Evolutionary conservation across 176 grass and related monocot genomes (phyloP), one percentile per base, ranked within the genome.

Genomic region (Musa beccarii): DNA sequence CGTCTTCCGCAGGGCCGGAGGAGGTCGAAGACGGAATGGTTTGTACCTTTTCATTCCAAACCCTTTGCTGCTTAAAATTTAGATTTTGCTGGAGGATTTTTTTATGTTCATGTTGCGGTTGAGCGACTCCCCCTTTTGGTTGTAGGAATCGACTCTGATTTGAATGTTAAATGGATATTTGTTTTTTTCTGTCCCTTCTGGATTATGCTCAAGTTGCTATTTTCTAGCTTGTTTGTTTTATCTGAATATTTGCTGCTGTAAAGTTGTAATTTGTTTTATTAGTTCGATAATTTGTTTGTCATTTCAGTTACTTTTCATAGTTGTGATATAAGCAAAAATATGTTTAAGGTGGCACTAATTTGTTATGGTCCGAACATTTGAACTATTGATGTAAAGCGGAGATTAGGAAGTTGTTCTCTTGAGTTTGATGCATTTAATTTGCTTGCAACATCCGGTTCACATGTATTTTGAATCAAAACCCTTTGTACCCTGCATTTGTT

Each of bases 1-100:
- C 90, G 9, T 87, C 87, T 29, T 93, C 90, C 66, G 91, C 88
- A 51, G 86, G 82, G 61, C 85, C 91, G 15, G 90, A 94, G n/a
- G 79, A 79, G 49, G 70, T 77, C 74, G 96, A 99, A 80, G 96
- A 99, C 84, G 96, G 96, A 86, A 92, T 99, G 96, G 96, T 99
- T 89, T 86, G 96, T 99, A 88, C 95, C 89, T 82, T 94, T 98
- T 88, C 95, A 89, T 72, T 56, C 62, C 81, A 9, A 20, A 72
- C 54, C 21, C 63, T 53, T 49, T 16, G 49, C 15, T 16, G 68
- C 53, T 34, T 51, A 14, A n/a, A 51, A 79, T 68, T 19, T 54
- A 59, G 28, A 23, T 7, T 82, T 81, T 28, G 25, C n/a, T 68
- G 9, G 66, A 69, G 43, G 16, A 51, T 20, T 69, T 2, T 2